Evolutionary conservation across 805 yeast species (phyloP).

Genomic region (Cephaloascus fragrans): DNA sequence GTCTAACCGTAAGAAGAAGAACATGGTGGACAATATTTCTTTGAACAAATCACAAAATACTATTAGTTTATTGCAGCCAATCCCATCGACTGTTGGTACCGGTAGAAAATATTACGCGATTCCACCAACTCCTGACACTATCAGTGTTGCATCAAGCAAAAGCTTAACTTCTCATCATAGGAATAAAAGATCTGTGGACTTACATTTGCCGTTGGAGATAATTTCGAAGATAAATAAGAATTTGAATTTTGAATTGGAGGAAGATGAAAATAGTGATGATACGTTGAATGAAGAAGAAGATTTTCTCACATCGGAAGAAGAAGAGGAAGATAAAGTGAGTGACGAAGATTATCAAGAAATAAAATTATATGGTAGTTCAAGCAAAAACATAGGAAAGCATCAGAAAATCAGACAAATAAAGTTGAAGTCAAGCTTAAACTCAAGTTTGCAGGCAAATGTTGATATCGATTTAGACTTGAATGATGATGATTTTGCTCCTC

Average conservation of each 20-base stretch:
- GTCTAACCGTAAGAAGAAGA: slow-evolving; percentile 11
- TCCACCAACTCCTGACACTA: slow-evolving; percentile 4
- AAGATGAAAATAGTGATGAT: slow-evolving; percentile 1
- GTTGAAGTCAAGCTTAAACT: not conserved
- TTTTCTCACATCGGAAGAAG: slow-evolving; percentile 3
- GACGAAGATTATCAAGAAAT: slow-evolving; percentile 3
- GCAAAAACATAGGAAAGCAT: no score
- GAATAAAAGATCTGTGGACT: not conserved
- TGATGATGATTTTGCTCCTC: not conserved
- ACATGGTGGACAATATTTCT: slow-evolving; percentile 4
- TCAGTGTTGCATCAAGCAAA: no score
- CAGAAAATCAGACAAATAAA: no score
- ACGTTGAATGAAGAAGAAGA: not conserved
- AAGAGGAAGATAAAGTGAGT: not conserved
- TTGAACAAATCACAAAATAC: slow-evolving; percentile 3
- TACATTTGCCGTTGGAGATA: slow-evolving; percentile 10
- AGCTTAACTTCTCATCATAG: no score
- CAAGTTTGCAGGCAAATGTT: no score
- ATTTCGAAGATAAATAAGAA: slow-evolving; percentile 12
- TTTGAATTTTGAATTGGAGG: slow-evolving; percentile 17
- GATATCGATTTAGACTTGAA: no score
- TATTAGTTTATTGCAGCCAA: slow-evolving; percentile 16
- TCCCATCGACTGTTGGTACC: slow-evolving; percentile 26
- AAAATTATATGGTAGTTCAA: no score
- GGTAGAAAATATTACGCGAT: slow-evolving; percentile 15